Base-by-base conservation (phyloP, 345 rosid genomes). In the Orychophragmus violaceus region DNA sequence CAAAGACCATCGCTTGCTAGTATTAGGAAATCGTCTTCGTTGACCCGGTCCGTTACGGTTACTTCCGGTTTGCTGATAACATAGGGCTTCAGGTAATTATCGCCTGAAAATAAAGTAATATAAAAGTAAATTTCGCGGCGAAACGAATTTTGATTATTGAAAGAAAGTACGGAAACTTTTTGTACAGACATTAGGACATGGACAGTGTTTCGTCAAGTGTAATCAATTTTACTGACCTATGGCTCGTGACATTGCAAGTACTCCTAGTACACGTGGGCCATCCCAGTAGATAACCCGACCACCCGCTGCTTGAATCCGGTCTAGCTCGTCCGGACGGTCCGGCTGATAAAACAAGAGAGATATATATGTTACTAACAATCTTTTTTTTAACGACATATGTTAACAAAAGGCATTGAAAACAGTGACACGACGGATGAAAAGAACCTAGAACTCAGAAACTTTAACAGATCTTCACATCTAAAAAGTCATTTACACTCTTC, bases 271-370 rank as follows among this genome's bases (percentile, higher is more conserved):
- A 37, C 99, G 83, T 5, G 97, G 81, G 0, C 91, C 91, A 14
- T 91, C 91, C 97, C 97, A 91, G 74, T 78, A 88, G 64, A 95
- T 83, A 9, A 89, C 97, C 8, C 91, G 85, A 33, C 97, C 97
- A 3, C 96, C 97, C 1, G 93, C 96, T 17, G 50, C 82, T 50
- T 95, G 66, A 66, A 95, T 95, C 72, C 99, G 87, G 11, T 79
- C 63, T 61, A 91, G 68, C 76, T 91, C 96, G 51, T 91, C 99
- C 6, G 95, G 93, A 10, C 96, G 83, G 71, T 95, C 96, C 77
- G 97, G 99, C 97, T 90, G 74, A 13, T 30, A n/a, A 25, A 16
- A 27, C 21, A 37, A 22, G 36, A 44, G 58, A 62, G 42, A 30
- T 29, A 37, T n/a, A n/a, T n/a, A n/a, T n/a, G n/a, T n/a, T n/a